phyloP scores from a whole-genome alignment of 495 filamentous ascomycete species.

The Hypoxylon rickii region DNA sequence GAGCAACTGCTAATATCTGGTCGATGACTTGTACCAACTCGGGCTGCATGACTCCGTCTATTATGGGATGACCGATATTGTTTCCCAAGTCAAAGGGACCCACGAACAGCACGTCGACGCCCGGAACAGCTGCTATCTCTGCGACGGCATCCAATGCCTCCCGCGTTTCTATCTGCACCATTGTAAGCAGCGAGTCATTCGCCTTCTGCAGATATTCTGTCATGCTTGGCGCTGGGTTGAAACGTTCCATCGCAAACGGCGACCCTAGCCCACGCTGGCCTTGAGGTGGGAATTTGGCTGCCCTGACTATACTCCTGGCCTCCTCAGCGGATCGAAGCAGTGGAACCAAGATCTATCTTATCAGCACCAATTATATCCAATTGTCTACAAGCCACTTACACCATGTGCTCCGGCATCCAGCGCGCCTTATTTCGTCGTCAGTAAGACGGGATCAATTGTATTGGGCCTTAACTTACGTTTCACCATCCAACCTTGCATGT shows the following conservation, averaged over 20 bases:
- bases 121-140: conserved; percentile 71
- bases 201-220: conserved; percentile 75
- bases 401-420: conserved; percentile 73
- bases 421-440: conserved; percentile 53
- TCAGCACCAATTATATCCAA: conserved; percentile 13
- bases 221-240: conserved; percentile 55
- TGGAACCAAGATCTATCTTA: conserved; percentile 61
- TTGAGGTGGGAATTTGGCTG: conserved; percentile 69
- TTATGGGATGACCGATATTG: conserved; percentile 74
- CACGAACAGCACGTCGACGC: conserved; percentile 76
- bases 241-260: conserved; percentile 68
- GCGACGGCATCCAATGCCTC: conserved; percentile 72
- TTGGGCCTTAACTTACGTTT: conserved; percentile 59
- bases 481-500: conserved; percentile 70
- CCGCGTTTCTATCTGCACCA: conserved; percentile 82
- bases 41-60: conserved; percentile 62
- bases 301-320: conserved; percentile 59
- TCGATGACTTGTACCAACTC: conserved; percentile 71
- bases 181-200: conserved; percentile 70
- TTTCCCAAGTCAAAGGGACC: conserved; percentile 80
- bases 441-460: conserved; percentile 6
- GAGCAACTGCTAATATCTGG: conserved; percentile 64
- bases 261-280: conserved; percentile 70
- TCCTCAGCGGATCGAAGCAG: conserved; percentile 68
- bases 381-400: conserved; percentile 35